Percentiles rank a stretch among this genome's conserved stretches.
phyloP scores from a whole-genome alignment of 371 early-diverging fungal genomes.

The Mortierella sp. region DNA sequence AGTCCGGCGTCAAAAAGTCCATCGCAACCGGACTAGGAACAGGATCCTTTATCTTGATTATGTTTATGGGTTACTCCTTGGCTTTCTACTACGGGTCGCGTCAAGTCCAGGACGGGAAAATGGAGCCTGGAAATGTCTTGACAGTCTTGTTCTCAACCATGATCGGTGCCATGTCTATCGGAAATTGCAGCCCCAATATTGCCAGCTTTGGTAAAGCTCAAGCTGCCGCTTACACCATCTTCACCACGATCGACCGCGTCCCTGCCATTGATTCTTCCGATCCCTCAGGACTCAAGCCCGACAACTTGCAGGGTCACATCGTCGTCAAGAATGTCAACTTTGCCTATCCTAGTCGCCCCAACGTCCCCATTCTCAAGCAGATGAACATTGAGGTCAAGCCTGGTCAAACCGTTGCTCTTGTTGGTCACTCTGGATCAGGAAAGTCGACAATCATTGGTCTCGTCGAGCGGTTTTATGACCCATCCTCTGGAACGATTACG shows the following conservation, averaged over 20 bases:
- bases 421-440: conserved; percentile 90
- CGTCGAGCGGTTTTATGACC: conserved; percentile 92
- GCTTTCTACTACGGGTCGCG: conserved; percentile 86
- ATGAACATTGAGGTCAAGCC: conserved; percentile 75
- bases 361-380: conserved; percentile 74
- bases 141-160: conserved; percentile 79
- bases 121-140: conserved; percentile 67
- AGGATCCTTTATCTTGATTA: conserved; percentile 73
- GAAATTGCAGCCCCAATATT: conserved; percentile 44
- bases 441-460: conserved; percentile 93
- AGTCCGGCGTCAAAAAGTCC: conserved; percentile 68
- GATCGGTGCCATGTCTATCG: conserved; percentile 66
- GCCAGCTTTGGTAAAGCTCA: conserved; percentile 70
- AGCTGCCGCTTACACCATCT: conserved; percentile 78
- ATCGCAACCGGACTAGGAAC: conserved; percentile 68
- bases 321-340: conserved; percentile 81
- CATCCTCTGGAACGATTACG: conserved; percentile 69
- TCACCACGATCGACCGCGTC: conserved; percentile 80
- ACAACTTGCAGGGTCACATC: conserved; percentile 72
- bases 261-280: conserved; percentile 74
- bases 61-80: conserved; percentile 78
- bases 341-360: conserved; percentile 81
- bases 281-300: conserved; percentile 67
- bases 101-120: conserved; percentile 63
- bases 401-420: conserved; percentile 84